Percentiles rank a stretch among this genome's conserved stretches.
Evolutionary conservation across 306 rosid species (phyloP).

Genomic region (Quercus engelmannii): DNA sequence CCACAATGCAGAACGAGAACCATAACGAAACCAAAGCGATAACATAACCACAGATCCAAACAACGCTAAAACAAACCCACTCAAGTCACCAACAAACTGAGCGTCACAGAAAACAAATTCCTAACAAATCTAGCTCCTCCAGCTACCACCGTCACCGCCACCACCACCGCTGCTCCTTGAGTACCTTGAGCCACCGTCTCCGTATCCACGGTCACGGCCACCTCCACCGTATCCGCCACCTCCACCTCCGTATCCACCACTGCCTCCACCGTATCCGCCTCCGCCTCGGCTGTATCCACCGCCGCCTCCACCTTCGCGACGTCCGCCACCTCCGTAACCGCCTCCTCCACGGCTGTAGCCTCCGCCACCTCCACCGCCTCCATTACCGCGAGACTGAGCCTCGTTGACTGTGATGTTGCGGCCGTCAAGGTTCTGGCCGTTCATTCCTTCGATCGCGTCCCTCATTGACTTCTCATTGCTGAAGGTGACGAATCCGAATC

Average conservation of each 20-base stretch:
- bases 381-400: constrained; percentile 78
- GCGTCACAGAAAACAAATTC: not conserved
- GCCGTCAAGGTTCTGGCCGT: constrained; percentile 81
- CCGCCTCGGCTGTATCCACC: constrained; percentile 45
- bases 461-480: constrained; percentile 66
- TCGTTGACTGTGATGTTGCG: constrained; percentile 91
- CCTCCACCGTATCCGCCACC: constrained; percentile 57
- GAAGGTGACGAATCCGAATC: constrained; percentile 92
- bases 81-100: not conserved
- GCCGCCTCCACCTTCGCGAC: constrained; percentile 14
- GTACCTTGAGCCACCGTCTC: no score
- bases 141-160: constrained; percentile 31
- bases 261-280: constrained; percentile 29
- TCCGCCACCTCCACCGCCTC: constrained; percentile 34
- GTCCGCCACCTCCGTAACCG: constrained; percentile 18
- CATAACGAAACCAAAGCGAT: constrained; percentile 3
- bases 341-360: constrained; percentile 44
- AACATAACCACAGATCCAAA: not conserved
- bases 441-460: constrained; percentile 85
- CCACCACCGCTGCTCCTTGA: no score
- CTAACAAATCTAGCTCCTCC: constrained; percentile 51
- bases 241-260: constrained; percentile 37
- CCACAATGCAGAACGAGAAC: constrained; percentile 6
- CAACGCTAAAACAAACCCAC: not conserved
- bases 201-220: constrained; percentile 29